phyloP scores from a whole-genome alignment of 495 filamentous ascomycete genomes.

The Elaphomyces granulatus region DNA sequence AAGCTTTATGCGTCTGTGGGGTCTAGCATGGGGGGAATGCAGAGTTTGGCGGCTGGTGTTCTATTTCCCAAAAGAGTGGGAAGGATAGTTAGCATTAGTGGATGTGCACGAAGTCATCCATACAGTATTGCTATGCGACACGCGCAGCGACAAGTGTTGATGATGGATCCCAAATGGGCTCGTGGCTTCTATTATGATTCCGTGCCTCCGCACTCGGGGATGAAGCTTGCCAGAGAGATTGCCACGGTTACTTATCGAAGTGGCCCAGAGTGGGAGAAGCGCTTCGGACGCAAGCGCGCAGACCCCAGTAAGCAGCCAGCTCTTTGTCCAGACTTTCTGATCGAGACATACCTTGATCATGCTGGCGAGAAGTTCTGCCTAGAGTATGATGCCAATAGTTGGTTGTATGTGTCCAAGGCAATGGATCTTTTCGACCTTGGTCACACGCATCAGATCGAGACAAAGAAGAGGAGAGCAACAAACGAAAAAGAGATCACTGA shows the following conservation, averaged over 20 bases:
- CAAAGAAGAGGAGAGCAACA: slow-evolving; percentile 31
- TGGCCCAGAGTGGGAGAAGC: slow-evolving; percentile 93
- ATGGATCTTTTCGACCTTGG: slow-evolving; percentile 98
- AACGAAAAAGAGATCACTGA: slow-evolving; percentile 35
- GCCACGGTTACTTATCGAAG: slow-evolving; percentile 95
- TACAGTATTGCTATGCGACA: slow-evolving; percentile 99
- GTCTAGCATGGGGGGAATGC: slow-evolving; percentile 97
- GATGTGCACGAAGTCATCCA: slow-evolving; percentile 88
- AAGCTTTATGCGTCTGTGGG: slow-evolving; percentile 88
- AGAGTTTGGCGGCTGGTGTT: slow-evolving; percentile 81
- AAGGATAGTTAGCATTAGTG: slow-evolving; percentile 77
- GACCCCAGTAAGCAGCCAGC: slow-evolving; percentile 78
- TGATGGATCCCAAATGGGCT: slow-evolving; percentile 97
- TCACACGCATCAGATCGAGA: slow-evolving; percentile 41
- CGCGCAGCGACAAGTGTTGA: slow-evolving; percentile 91
- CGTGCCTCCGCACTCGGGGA: slow-evolving; percentile 84
- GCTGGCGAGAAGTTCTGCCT: slow-evolving; percentile 98
- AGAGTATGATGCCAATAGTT: slow-evolving; percentile 93
- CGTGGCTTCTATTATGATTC: slow-evolving; percentile 90
- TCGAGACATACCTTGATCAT: slow-evolving; percentile 97
- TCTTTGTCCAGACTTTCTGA: slow-evolving; percentile 90
- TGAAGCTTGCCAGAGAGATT: slow-evolving; percentile 97
- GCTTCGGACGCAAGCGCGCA: slow-evolving; percentile 78
- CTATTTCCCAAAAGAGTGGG: slow-evolving; percentile 70
- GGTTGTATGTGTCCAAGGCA: slow-evolving; percentile 94